Percentiles rank a stretch among this genome's conserved stretches.
Evolutionary conservation across 306 rosid genomes (phyloP).

Genomic region (Prunus kanzakura): DNA sequence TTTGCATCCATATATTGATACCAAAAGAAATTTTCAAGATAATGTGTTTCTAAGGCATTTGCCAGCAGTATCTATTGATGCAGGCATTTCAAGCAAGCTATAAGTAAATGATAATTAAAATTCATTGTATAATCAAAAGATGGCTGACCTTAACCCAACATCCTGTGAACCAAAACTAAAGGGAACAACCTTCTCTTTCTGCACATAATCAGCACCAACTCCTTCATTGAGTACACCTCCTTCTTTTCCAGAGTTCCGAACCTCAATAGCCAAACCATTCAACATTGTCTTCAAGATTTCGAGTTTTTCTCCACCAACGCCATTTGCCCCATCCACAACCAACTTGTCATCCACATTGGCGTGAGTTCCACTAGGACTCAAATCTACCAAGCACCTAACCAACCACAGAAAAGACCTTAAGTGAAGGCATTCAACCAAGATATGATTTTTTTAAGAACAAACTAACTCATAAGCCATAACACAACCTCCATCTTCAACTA

Average conservation of each 20-base stretch:
- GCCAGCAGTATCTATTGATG: background rate
- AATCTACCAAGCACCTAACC: slow-evolving; percentile 83
- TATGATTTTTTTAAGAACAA: background rate
- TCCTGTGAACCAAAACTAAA: slow-evolving; percentile 61
- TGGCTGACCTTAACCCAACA: slow-evolving; percentile 66
- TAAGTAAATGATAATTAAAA: background rate
- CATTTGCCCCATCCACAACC: slow-evolving; percentile 92
- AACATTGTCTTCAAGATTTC: slow-evolving; percentile 45
- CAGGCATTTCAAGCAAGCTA: background rate
- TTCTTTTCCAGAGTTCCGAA: slow-evolving; percentile 67
- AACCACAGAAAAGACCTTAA: slow-evolving; percentile 34
- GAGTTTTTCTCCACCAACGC: slow-evolving; percentile 87
- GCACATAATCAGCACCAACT: slow-evolving; percentile 97
- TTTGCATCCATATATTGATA: background rate
- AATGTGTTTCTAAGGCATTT: background rate
- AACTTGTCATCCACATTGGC: slow-evolving; percentile 33
- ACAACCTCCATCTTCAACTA: slow-evolving; percentile 21
- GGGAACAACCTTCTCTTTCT: slow-evolving; percentile 88
- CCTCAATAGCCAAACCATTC: slow-evolving; percentile 56
- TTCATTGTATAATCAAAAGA: slow-evolving; percentile 22
- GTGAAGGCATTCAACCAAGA: background rate
- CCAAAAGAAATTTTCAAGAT: background rate
- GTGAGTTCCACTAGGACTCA: slow-evolving; percentile 49
- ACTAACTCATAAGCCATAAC: background rate
- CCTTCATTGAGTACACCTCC: slow-evolving; percentile 87